Evolutionary conservation across 805 yeast species (phyloP), one percentile per base, ranked within the genome.

Genomic region (Teunomyces atbi): DNA sequence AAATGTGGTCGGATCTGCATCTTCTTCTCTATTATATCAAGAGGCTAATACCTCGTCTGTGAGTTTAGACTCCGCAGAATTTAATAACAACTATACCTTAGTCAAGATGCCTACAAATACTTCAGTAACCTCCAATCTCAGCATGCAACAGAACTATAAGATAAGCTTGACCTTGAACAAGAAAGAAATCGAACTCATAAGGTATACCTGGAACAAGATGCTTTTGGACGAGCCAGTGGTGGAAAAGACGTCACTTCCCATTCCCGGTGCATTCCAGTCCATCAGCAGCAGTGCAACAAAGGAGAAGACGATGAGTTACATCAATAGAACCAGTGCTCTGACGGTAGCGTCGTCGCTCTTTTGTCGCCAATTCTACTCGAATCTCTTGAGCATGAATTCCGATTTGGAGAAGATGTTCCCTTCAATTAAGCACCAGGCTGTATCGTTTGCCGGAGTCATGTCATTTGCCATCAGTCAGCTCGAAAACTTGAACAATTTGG

Each of bases 371-470:
- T 78, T 88, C 59, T 88, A 87, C 65, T 77, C 82, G 44, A 88
- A 86, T 58, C 65, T 88, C 43, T 67, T 87, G 32, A 62, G 78
- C 0, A 77, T 80, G 77, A 80, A 77, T 53, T 82, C 88, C 0
- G 68, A 68, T 11, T 69, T 89, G 50, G 89, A 83, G 53, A 73
- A 69, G 33, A 60, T 82, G 58, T 86, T 85, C 61, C 95, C 96
- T 0, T 80, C 87, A 5, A 80, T 87, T 52, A 77, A 78, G 51
- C 90, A 86, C 59, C 96, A 89, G 65, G 89, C 94, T 1, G 78
- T 81, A 12, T 78, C 91, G 6, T 84, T 88, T 69, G 89, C 92
- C 0, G 90, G 91, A 4, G 88, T 88, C 15, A 62, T 89, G 55
- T 78, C 86, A 23, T 74, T 81, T 36, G 86, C 91, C 2, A 79